Evolutionary conservation across 192 early-diverging fungal genomes (phyloP), one percentile per base, ranked within the genome.

Genomic region (Thamnidium elegans): DNA sequence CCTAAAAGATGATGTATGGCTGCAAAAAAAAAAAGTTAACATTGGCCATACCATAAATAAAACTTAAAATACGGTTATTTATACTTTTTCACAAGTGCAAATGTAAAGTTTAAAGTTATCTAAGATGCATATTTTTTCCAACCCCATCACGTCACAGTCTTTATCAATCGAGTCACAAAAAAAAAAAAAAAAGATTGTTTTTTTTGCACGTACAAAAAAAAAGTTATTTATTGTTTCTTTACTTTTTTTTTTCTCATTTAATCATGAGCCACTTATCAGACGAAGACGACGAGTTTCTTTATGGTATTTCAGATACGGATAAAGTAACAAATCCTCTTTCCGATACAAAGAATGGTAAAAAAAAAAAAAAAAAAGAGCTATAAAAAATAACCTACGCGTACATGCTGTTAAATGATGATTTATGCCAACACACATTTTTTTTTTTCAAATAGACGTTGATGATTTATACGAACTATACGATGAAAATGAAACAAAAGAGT

Each of bases 271-370:
- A 52, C 13, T 13, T 52, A 52, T 26, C 21, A 11, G 72, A 75
- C 63, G 73, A 75, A 21, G 71, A 68, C 44, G 71, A 73, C 56
- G 71, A 73, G 45, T 73, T 73, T 34, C 45, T 73, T 6, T 73
- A 73, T 43, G 71, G 71, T 21, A 39, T 55, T 50, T 65, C 62
- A 10, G 47, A 26, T 20, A 53, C 31, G 46, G 51, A 7, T 10
- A 26, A 34, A 20, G 45, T 43, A 34, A 31, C 43, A 5, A 48
- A 52, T 42, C 53, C 58, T 11, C 26, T 21, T 9, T 32, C 43
- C 23, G 42, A 55, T 51, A 47, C 62, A 39, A 53, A 56, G 31
- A 23, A 56, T 9, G 26, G 51, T 50, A 36, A 44, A 53, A n/a
- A n/a, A n/a, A n/a, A 46, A 19, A 26, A 26, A 26, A 26, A 26